Evolutionary conservation across 2,329 filamentous ascomycete genomes (phyloP).

Genomic region (Colletotrichum truncatum): DNA sequence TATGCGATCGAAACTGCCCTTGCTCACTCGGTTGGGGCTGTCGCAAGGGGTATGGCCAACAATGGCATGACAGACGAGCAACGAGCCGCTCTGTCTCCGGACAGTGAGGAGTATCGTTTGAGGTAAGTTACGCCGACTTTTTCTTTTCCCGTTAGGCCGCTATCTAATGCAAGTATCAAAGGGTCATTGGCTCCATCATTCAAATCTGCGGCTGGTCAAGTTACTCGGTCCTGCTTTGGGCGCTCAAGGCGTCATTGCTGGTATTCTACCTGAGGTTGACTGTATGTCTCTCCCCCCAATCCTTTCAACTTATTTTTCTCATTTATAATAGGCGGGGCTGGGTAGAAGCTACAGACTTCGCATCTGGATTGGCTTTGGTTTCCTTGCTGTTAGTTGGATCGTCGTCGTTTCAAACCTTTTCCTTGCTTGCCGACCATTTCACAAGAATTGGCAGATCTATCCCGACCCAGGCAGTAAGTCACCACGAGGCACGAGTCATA

Average conservation of each 20-base stretch:
- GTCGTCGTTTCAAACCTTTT: slow-evolving; percentile 59
- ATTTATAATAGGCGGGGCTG: slow-evolving; percentile 42
- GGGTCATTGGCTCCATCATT: slow-evolving; percentile 63
- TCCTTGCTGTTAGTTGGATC: slow-evolving; percentile 59
- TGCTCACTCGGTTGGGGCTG: slow-evolving; percentile 39
- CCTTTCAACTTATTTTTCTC: not conserved
- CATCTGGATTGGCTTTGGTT: slow-evolving; percentile 58
- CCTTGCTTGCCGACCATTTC: slow-evolving; percentile 61
- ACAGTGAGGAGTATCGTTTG: slow-evolving; percentile 53
- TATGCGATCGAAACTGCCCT: slow-evolving; percentile 53
- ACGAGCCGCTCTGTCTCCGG: slow-evolving; percentile 52
- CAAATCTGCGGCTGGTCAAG: slow-evolving; percentile 63
- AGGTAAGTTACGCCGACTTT: slow-evolving; percentile 33
- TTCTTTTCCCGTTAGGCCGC: no score
- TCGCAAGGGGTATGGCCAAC: slow-evolving; percentile 61
- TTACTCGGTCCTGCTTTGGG: slow-evolving; percentile 61
- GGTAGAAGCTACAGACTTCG: slow-evolving; percentile 48
- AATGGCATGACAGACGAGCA: slow-evolving; percentile 63
- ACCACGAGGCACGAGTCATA: not conserved
- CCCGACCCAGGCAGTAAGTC: slow-evolving; percentile 64
- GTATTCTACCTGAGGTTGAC: slow-evolving; percentile 53
- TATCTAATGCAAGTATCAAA: no score
- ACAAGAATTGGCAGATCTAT: slow-evolving; percentile 66
- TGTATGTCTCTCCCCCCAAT: slow-evolving; percentile 12
- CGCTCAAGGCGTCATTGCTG: slow-evolving; percentile 62